Conservation (phyloP, 768 basidiomycete species). For the Mycena floridula region DNA sequence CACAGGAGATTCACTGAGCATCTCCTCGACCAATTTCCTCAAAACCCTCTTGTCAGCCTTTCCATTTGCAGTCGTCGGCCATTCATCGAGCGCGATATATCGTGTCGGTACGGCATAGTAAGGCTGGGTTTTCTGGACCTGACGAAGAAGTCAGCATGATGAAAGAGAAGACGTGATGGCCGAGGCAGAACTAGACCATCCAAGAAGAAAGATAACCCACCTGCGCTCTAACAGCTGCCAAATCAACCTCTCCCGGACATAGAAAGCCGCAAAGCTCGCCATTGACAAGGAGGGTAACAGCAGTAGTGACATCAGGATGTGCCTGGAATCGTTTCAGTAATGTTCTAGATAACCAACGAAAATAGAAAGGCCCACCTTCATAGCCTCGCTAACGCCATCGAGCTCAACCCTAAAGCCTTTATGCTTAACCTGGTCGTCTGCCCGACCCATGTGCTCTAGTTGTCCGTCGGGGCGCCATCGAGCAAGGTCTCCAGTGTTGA, state of each 20-base stretch:
- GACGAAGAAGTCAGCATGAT: slow-evolving; percentile 29
- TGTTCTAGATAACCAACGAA: background rate
- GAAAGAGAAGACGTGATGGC: slow-evolving; percentile 22
- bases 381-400: slow-evolving; percentile 41
- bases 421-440: slow-evolving; percentile 44
- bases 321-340: slow-evolving; percentile 15
- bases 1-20: background rate
- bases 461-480: slow-evolving; percentile 33
- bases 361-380: slow-evolving; percentile 21
- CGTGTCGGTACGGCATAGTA: slow-evolving; percentile 43
- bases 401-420: slow-evolving; percentile 48
- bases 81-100: slow-evolving; percentile 27
- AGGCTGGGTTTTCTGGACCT: slow-evolving; percentile 25
- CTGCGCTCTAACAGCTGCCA: background rate
- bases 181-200: no score
- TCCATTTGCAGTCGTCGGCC: slow-evolving; percentile 36
- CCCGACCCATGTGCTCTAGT: slow-evolving; percentile 32
- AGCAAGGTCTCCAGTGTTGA: slow-evolving; percentile 42
- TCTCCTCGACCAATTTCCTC: slow-evolving; percentile 12
- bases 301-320: slow-evolving; percentile 23
- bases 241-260: slow-evolving; percentile 24
- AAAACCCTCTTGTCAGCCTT: slow-evolving; percentile 33
- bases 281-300: slow-evolving; percentile 35
- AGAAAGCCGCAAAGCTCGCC: slow-evolving; percentile 42
- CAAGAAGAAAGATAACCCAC: no score